Conservation (phyloP, 139 green algal genomes). For the Astrephomene gubernaculifera region DNA sequence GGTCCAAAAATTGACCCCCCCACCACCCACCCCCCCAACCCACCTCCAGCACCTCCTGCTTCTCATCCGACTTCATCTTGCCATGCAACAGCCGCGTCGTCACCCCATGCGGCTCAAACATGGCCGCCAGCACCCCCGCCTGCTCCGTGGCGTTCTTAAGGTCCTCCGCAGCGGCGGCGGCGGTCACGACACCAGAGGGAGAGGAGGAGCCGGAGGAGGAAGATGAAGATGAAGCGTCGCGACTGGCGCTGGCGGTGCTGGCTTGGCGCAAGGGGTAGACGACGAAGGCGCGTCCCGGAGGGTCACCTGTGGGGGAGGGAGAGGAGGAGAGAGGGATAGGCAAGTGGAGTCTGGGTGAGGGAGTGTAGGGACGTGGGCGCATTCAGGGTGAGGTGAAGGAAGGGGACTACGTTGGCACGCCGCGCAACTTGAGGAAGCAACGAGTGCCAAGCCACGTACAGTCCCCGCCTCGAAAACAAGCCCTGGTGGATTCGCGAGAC, state of each 20-base stretch:
- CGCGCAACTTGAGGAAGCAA: too few species aligned
- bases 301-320: slow-evolving; percentile 5
- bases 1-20: background rate
- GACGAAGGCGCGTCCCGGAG: slow-evolving; percentile 65
- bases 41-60: slow-evolving; percentile 77
- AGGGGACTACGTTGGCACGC: too few species aligned
- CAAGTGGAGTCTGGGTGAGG: too few species aligned
- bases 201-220: too few species aligned
- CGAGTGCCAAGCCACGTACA: too few species aligned
- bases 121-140: slow-evolving; percentile 10
- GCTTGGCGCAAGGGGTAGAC: slow-evolving; percentile 60
- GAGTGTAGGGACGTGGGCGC: too few species aligned
- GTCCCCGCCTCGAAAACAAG: too few species aligned
- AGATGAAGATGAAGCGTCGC: background rate
- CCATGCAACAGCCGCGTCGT: slow-evolving; percentile 59
- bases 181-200: too few species aligned
- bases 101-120: slow-evolving; percentile 12
- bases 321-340: background rate
- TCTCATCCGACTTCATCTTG: slow-evolving; percentile 79
- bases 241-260: background rate
- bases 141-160: slow-evolving; percentile 28
- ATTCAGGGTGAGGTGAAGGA: too few species aligned
- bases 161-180: slow-evolving; percentile 5
- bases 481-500: too few species aligned
- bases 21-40: background rate